phyloP scores from a whole-genome alignment of 768 basidiomycete genomes.

The Lanmaoa pseudosensibilis region DNA sequence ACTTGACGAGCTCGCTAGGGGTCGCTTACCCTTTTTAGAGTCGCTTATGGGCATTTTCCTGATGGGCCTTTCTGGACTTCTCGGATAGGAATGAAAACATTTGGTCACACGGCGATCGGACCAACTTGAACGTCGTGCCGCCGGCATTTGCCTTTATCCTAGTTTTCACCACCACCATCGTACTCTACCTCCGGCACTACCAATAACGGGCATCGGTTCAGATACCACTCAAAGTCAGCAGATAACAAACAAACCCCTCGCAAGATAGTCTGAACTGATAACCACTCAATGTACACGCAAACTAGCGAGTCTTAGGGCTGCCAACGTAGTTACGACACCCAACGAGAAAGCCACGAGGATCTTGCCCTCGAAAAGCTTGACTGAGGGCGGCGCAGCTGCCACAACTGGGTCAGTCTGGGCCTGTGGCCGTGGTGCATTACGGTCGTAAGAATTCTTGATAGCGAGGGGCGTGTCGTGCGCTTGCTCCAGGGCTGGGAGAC shows the following conservation, averaged over 20 bases:
- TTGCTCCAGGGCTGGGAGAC: slow-evolving; percentile 47
- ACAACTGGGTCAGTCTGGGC: neutral
- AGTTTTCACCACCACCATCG: too few relatives aligned
- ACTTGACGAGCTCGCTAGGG: too few relatives aligned
- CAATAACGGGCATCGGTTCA: neutral
- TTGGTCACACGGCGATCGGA: too few relatives aligned
- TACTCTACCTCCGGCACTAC: neutral
- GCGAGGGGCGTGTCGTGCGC: slow-evolving; percentile 26
- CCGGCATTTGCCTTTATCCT: too few relatives aligned
- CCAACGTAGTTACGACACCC: slow-evolving; percentile 25
- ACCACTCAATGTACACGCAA: slow-evolving; percentile 5
- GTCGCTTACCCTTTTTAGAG: too few relatives aligned
- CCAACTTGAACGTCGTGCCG: too few relatives aligned
- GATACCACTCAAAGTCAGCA: neutral
- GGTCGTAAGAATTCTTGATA: slow-evolving; percentile 25
- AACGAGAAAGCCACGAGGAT: slow-evolving; percentile 32
- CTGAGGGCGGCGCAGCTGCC: neutral
- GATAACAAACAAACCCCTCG: neutral
- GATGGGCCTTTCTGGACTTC: too few relatives aligned
- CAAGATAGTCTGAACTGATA: neutral
- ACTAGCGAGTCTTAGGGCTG: slow-evolving; percentile 8
- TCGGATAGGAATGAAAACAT: too few relatives aligned
- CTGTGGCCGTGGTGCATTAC: slow-evolving; percentile 10
- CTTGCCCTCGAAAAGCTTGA: slow-evolving; percentile 1
- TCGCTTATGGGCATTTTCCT: too few relatives aligned